A percentile compares a stretch with the other conserved stretches of the same genome.
phyloP scores from a whole-genome alignment of 306 rosid species.

The Hippophae gyantsensis region DNA sequence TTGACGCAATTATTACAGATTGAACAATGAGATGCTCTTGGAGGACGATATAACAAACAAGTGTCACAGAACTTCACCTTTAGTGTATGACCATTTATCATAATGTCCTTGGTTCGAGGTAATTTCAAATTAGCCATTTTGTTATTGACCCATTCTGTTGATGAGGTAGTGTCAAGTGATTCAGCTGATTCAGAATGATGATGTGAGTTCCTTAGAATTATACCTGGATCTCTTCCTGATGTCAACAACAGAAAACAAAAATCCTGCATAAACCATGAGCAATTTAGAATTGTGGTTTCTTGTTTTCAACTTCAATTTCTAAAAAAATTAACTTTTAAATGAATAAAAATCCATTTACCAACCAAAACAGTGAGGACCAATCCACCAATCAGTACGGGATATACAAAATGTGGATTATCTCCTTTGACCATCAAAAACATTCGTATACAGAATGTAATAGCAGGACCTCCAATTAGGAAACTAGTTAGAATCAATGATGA shows the following conservation, averaged over 20 bases:
- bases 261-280: constrained; percentile 35
- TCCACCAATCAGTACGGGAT: constrained; percentile 50
- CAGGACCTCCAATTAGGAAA: constrained; percentile 75
- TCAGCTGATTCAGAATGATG: constrained; percentile 52
- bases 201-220: constrained; percentile 58
- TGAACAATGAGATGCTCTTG: constrained; percentile 92
- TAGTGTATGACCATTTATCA: constrained; percentile 54
- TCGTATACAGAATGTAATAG: constrained; percentile 64
- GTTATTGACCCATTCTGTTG: constrained; percentile 58
- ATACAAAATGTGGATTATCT: constrained; percentile 27
- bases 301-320: constrained; percentile 6
- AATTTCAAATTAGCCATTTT: constrained; percentile 38
- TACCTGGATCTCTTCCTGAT: constrained; percentile 89
- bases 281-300: neutral
- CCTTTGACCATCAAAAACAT: constrained; percentile 35
- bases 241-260: constrained; percentile 76
- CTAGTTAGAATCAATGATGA: constrained; percentile 55
- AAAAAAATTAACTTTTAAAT: neutral
- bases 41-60: constrained; percentile 79
- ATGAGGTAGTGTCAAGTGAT: constrained; percentile 23
- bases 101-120: constrained; percentile 62
- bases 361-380: constrained; percentile 70
- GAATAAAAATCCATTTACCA: constrained; percentile 35
- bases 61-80: constrained; percentile 91
- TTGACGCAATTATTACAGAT: constrained; percentile 90